These are phyloP conservation scores for Trichoderma sp. DNA, from an alignment of 2,329 filamentous ascomycete species.

Conservation along the genomic window DNA sequence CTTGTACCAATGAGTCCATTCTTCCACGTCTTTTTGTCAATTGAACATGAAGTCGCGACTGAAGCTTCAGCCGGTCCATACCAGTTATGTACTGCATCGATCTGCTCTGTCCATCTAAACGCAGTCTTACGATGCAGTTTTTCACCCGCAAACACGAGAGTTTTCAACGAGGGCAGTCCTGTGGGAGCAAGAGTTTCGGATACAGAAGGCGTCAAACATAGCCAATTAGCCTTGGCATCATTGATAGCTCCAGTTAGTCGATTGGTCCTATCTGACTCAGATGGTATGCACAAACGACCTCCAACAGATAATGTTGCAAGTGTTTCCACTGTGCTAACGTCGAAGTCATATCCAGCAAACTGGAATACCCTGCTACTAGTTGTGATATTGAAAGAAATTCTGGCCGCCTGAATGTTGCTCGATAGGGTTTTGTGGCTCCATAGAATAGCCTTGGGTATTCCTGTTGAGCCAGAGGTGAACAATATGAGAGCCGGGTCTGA, in stretches of 20 bases:
- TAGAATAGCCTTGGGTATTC: slow-evolving; percentile 50
- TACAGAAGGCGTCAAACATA: slow-evolving; percentile 10
- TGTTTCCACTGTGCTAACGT: background rate
- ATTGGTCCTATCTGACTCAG: background rate
- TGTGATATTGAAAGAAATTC: background rate
- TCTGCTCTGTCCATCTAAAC: background rate
- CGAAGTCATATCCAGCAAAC: slow-evolving; percentile 13
- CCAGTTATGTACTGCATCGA: slow-evolving; percentile 2
- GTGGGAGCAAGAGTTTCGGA: background rate
- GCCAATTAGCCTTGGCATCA: background rate
- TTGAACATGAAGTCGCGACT: background rate
- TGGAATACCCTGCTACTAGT: background rate
- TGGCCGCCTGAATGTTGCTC: background rate
- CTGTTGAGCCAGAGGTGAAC: slow-evolving; percentile 53
- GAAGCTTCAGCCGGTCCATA: slow-evolving; percentile 12
- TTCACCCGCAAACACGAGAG: slow-evolving; percentile 1
- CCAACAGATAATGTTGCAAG: background rate
- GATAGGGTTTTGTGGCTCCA: slow-evolving; percentile 23
- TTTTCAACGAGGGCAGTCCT: background rate
- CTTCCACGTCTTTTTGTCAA: background rate
- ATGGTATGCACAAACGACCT: slow-evolving; percentile 11
- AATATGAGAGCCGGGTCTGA: slow-evolving; percentile 34
- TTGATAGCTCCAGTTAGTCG: background rate
- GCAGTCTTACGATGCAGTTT: slow-evolving; percentile 1
- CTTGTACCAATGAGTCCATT: background rate